Conservation (phyloP, 352 stramenopile genomes). For the Phytophthora europaea region DNA sequence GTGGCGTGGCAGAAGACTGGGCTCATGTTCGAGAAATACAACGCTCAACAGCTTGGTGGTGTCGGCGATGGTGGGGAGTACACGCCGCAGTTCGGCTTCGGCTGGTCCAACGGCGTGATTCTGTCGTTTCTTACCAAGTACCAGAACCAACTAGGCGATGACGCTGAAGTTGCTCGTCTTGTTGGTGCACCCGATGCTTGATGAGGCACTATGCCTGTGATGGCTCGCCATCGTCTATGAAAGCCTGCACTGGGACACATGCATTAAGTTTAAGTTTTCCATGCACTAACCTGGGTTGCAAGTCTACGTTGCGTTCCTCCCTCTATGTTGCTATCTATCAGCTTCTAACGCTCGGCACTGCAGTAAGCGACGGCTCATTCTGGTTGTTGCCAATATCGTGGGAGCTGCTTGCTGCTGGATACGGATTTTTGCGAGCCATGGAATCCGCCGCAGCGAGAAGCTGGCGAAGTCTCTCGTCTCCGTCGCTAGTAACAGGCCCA, state of each 20-base stretch:
- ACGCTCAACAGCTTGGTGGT: slow-evolving; percentile 67
- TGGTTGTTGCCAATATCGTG: slow-evolving; percentile 12
- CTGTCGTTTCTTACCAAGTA: slow-evolving; percentile 83
- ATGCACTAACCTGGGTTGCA: not conserved
- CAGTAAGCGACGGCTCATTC: slow-evolving; percentile 16
- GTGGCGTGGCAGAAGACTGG: slow-evolving; percentile 75
- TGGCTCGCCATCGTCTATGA: not conserved
- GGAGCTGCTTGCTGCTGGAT: not conserved
- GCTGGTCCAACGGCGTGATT: slow-evolving; percentile 88
- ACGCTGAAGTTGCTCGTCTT: not conserved
- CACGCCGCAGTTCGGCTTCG: slow-evolving; percentile 88
- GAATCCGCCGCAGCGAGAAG: slow-evolving; percentile 23
- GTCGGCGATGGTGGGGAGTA: slow-evolving; percentile 88
- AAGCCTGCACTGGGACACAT: slow-evolving; percentile 1
- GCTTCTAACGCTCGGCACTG: slow-evolving; percentile 24
- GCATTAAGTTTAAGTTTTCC: not conserved
- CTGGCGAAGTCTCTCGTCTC: slow-evolving; percentile 22
- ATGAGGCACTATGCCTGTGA: not conserved
- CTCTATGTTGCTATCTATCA: slow-evolving; percentile 13
- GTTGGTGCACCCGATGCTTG: not conserved
- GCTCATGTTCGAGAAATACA: slow-evolving; percentile 93
- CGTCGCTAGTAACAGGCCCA: not conserved
- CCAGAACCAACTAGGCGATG: slow-evolving; percentile 45
- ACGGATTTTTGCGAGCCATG: slow-evolving; percentile 4
- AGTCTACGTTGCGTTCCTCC: not conserved